A percentile compares a stretch with the other conserved stretches of the same genome.
These are phyloP conservation scores for Chrysoporthe austroafricana DNA, from an alignment of 2,329 filamentous ascomycete genomes.

Conservation along the genomic window DNA sequence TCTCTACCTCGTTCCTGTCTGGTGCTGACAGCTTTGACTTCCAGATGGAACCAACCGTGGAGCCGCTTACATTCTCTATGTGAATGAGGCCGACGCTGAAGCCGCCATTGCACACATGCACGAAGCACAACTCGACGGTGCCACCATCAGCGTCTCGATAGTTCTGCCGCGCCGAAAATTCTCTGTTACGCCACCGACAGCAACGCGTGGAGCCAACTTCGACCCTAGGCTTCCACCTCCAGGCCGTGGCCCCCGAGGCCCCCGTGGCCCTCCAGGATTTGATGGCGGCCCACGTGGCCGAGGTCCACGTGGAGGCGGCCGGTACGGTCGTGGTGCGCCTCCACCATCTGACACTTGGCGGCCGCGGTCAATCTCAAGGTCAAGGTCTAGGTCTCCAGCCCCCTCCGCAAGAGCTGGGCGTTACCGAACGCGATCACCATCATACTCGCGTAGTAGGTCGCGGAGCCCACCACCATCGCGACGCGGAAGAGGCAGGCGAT, in stretches of 20 bases:
- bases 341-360: slow-evolving; percentile 61
- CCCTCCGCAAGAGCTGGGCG: slow-evolving; percentile 39
- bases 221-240: slow-evolving; percentile 55
- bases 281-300: slow-evolving; percentile 44
- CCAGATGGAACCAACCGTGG: slow-evolving; percentile 78
- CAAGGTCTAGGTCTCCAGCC: slow-evolving; percentile 46
- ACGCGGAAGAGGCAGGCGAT: slow-evolving; percentile 38
- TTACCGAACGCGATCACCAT: slow-evolving; percentile 52
- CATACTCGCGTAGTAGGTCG: slow-evolving; percentile 34
- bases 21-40: slow-evolving; percentile 4
- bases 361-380: slow-evolving; percentile 60
- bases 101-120: slow-evolving; percentile 95
- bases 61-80: slow-evolving; percentile 89
- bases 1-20: background rate
- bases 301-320: slow-evolving; percentile 36
- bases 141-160: slow-evolving; percentile 82
- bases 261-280: slow-evolving; percentile 39
- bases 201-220: slow-evolving; percentile 65
- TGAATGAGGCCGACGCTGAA: slow-evolving; percentile 78
- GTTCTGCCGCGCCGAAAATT: slow-evolving; percentile 84
- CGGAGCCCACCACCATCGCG: slow-evolving; percentile 39
- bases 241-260: slow-evolving; percentile 32
- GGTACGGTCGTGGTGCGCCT: slow-evolving; percentile 41
- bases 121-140: slow-evolving; percentile 89
- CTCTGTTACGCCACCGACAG: slow-evolving; percentile 75